Evolutionary conservation across 371 early-diverging fungal species (phyloP).

Genomic region (Mucor circinelloides): DNA sequence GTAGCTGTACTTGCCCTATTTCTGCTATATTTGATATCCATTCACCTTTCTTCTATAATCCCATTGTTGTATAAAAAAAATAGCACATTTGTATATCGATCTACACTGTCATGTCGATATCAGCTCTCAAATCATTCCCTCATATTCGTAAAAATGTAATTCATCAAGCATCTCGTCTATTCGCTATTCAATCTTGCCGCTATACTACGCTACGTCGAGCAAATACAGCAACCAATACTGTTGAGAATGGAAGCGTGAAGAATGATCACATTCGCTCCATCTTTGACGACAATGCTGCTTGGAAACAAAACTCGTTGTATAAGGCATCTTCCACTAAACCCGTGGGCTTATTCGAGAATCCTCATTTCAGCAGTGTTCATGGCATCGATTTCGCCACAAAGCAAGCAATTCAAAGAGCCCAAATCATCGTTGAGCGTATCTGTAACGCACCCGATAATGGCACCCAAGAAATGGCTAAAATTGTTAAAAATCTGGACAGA

Average conservation of each 20-base stretch:
- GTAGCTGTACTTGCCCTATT: neutral
- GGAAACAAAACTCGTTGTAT: conserved; percentile 4
- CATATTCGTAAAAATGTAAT: neutral
- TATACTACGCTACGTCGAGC: conserved; percentile 1
- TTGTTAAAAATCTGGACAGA: conserved; percentile 85
- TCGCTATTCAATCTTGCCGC: neutral
- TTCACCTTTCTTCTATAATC: neutral
- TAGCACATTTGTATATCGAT: neutral
- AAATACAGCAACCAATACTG: neutral
- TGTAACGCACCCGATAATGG: conserved; percentile 59
- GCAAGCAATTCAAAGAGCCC: conserved; percentile 53
- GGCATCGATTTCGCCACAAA: conserved; percentile 46
- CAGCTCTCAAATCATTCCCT: neutral
- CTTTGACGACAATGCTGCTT: conserved; percentile 36
- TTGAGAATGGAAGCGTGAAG: neutral
- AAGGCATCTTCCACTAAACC: neutral
- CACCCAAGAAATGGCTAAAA: conserved; percentile 62
- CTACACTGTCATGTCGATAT: conserved; percentile 7
- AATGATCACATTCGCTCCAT: conserved; percentile 39
- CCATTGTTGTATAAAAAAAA: neutral
- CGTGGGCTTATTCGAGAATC: conserved; percentile 42
- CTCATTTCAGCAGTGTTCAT: conserved; percentile 32
- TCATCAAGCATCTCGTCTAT: neutral
- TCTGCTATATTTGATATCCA: neutral
- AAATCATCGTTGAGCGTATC: conserved; percentile 62